Conservation (phyloP, 2,329 filamentous ascomycete species). For the Trichophaea hybrida region DNA sequence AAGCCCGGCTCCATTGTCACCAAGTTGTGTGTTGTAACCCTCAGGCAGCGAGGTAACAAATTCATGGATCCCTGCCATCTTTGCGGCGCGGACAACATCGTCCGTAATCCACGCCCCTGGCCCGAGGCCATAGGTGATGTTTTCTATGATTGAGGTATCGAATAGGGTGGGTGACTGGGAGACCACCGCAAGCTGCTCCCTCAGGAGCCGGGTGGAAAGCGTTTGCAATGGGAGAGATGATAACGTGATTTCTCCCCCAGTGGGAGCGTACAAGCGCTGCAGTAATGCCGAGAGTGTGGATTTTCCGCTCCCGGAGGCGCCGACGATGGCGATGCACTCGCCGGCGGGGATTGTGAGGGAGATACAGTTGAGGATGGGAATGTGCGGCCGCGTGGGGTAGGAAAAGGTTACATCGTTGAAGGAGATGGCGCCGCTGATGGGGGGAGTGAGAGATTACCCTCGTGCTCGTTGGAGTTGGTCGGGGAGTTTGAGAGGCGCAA, state of each 20-base stretch:
- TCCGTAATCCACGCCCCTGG: constrained; percentile 31
- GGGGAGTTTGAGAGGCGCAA: constrained; percentile 54
- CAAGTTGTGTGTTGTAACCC: constrained; percentile 51
- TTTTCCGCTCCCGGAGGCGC: constrained; percentile 73
- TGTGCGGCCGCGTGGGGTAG: constrained; percentile 47
- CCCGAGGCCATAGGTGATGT: constrained; percentile 66
- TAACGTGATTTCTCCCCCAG: constrained; percentile 40
- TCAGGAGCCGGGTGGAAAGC: constrained; percentile 47
- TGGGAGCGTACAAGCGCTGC: constrained; percentile 50
- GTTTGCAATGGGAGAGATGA: constrained; percentile 42
- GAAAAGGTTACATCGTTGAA: constrained; percentile 53
- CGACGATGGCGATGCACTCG: constrained; percentile 59
- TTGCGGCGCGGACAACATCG: constrained; percentile 41
- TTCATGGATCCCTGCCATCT: constrained; percentile 53
- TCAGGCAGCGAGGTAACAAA: constrained; percentile 59
- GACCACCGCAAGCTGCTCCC: constrained; percentile 51
- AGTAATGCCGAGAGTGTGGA: constrained; percentile 67
- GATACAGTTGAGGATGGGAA: constrained; percentile 47
- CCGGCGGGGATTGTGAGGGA: constrained; percentile 49
- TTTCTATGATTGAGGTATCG: constrained; percentile 58
- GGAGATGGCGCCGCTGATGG: constrained; percentile 37
- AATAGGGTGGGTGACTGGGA: constrained; percentile 63
- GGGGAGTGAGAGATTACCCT: constrained; percentile 29
- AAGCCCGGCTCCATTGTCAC: constrained; percentile 65
- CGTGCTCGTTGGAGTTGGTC: constrained; percentile 43